Conservation (phyloP, 768 basidiomycete genomes). For the Ramaria sp. region DNA sequence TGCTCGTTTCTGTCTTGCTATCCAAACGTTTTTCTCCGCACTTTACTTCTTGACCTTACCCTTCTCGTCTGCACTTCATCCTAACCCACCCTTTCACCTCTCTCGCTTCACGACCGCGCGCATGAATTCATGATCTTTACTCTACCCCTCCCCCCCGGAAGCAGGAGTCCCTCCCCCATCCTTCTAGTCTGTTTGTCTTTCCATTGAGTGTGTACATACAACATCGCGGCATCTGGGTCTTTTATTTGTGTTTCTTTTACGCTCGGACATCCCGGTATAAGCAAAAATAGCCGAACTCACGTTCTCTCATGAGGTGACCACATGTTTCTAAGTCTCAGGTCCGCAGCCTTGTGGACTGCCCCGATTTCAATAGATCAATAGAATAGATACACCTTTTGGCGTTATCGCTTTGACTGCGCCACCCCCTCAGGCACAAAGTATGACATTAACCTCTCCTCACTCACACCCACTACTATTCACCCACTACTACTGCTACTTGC, state of each 20-base stretch:
- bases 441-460: background rate
- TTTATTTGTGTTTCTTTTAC: background rate
- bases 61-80: background rate
- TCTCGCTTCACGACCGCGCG: background rate
- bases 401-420: background rate
- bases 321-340: background rate
- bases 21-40: background rate
- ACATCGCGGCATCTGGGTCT: background rate
- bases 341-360: background rate
- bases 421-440: background rate
- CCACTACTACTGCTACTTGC: background rate
- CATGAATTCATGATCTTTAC: background rate
- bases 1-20: background rate
- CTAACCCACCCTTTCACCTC: background rate
- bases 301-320: background rate
- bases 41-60: background rate
- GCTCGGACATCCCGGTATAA: background rate
- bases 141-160: background rate
- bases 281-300: background rate
- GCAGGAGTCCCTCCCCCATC: background rate
- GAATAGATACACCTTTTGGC: background rate
- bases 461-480: background rate
- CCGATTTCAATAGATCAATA: background rate
- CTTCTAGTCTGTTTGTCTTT: background rate
- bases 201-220: background rate